Evolutionary conservation across 2,329 filamentous ascomycete genomes (phyloP), one percentile per base, ranked within the genome.

Genomic region (Myotisia sp.): DNA sequence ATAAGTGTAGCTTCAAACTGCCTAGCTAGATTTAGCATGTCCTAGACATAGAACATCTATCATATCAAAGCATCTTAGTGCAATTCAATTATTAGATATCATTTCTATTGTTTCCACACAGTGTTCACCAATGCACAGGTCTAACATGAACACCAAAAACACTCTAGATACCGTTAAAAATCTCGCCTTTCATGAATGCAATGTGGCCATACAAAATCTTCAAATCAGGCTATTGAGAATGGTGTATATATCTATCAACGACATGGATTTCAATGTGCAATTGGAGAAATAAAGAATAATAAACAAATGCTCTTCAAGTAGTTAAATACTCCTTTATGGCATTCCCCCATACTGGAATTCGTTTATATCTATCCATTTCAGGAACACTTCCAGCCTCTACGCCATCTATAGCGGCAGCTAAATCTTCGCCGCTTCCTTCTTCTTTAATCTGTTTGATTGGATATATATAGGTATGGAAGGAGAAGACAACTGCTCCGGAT

Each of bases 391-490:
- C 74, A 33, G 48, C 52, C 22, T 57, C 62, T 45, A 78, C 46
- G 1, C 74, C 74, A 37, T 77, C 71, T 47, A 76, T 71, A 2
- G 73, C 73, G 22, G 52, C 43, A 1, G 66, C 69, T 34, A 77
- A 47, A 5, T 62, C 63, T 44, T 67, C 63, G 0, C 65, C 71
- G 3, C 53, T 48, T 0, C 71, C 72, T 39, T 76, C 71, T 3
- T 62, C 62, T 45, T 69, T 72, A 29, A 78, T 53, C 33, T 71
- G 59, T 24, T 44, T 44, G 5, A 78, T 49, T 2, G 63, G 61
- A 50, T 77, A 76, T 37, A 64, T 54, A 50, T 75, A 77, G 10
- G 74, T 77, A 51, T 76, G 74, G 49, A 76, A 71, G 0, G 59
- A 63, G 53, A 78, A 78, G 0, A 76, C 62, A 13, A 77, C 32